phyloP scores from a whole-genome alignment of 176 grass and related monocot species.

The Lolium multiflorum region DNA sequence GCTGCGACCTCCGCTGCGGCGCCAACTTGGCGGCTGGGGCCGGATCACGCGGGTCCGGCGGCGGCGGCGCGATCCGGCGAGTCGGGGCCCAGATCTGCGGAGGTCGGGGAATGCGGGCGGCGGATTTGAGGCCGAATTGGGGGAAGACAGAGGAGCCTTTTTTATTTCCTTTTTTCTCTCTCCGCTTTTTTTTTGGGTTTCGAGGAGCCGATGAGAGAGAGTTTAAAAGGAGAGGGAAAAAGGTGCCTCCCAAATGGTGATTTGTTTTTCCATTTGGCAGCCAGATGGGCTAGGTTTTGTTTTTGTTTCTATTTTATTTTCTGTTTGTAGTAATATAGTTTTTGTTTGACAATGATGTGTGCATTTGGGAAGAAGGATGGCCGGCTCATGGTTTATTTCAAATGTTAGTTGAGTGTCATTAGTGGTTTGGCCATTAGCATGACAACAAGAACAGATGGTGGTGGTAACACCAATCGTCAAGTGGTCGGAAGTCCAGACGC shows the following conservation, averaged over 20 bases:
- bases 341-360: slow-evolving; percentile 37
- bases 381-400: slow-evolving; percentile 16
- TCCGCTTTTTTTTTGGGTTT: background rate
- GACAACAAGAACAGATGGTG: background rate
- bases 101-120: slow-evolving; percentile 46
- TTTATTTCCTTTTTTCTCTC: background rate
- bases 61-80: slow-evolving; percentile 36
- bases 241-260: background rate
- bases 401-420: background rate
- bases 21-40: slow-evolving; percentile 69
- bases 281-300: background rate
- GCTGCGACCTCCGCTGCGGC: slow-evolving; percentile 96
- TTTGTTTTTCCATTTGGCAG: background rate
- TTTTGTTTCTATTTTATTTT: background rate
- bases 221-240: slow-evolving; percentile 27
- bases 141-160: slow-evolving; percentile 26
- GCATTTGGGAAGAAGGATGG: background rate
- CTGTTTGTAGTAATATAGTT: background rate
- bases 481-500: background rate
- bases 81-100: slow-evolving; percentile 51
- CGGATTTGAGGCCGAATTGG: slow-evolving; percentile 59
- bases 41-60: slow-evolving; percentile 39
- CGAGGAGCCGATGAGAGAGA: slow-evolving; percentile 5
- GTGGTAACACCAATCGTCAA: background rate
- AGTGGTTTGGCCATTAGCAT: slow-evolving; percentile 34